Evolutionary conservation across 2,329 filamentous ascomycete species (phyloP).

Genomic region (Hypoxylon sp.): DNA sequence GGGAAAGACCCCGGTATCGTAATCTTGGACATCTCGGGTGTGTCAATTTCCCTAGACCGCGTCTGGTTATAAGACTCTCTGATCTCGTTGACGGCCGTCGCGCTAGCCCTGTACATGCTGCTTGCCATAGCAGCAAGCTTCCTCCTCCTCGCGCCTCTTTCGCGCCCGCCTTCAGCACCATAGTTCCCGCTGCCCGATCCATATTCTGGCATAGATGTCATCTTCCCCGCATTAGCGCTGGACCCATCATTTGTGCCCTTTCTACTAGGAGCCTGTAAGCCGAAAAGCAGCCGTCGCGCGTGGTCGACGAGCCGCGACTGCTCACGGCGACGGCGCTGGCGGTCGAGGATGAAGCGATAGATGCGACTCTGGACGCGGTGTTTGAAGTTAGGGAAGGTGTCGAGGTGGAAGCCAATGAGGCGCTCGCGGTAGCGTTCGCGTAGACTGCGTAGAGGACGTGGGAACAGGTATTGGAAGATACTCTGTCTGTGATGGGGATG

Average conservation of each 20-base stretch:
- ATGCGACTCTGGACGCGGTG: conserved; percentile 81
- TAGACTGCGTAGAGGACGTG: conserved; percentile 70
- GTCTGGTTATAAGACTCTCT: conserved; percentile 72
- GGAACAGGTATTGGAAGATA: conserved; percentile 77
- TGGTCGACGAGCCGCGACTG: conserved; percentile 64
- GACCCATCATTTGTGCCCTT: conserved; percentile 56
- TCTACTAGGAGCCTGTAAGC: conserved; percentile 50
- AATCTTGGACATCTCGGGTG: conserved; percentile 55
- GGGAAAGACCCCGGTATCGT: conserved; percentile 84
- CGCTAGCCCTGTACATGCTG: conserved; percentile 69
- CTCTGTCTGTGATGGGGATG: conserved; percentile 62
- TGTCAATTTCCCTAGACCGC: conserved; percentile 58
- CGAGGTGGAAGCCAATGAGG: conserved; percentile 79
- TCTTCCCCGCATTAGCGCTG: conserved; percentile 47
- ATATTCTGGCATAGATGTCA: conserved; percentile 55
- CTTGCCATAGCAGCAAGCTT: conserved; percentile 79
- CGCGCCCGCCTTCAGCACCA: conserved; percentile 59
- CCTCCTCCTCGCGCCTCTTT: conserved; percentile 80
- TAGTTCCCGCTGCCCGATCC: conserved; percentile 55
- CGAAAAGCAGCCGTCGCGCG: conserved; percentile 63
- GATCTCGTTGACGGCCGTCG: conserved; percentile 71
- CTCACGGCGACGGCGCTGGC: conserved; percentile 69
- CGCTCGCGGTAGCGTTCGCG: conserved; percentile 75
- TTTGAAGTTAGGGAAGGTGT: conserved; percentile 79
- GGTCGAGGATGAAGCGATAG: conserved; percentile 79